Conservation (phyloP, 2,329 filamentous ascomycete species). For the Fusarium sp. region DNA sequence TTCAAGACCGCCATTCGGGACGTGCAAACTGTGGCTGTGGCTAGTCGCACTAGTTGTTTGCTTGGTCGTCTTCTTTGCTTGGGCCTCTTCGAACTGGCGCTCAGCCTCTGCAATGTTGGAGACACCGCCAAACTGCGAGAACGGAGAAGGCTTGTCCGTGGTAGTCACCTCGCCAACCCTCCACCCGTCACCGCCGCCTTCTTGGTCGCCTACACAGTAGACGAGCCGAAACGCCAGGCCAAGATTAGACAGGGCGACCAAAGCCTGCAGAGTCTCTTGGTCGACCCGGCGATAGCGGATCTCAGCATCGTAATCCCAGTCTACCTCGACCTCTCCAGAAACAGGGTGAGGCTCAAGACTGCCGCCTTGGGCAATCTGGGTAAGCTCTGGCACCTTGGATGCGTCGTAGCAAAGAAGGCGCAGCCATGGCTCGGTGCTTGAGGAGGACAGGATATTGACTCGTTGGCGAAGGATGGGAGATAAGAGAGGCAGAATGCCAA, state of each 20-base stretch:
- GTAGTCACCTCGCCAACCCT: constrained; percentile 76
- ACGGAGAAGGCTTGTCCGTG: constrained; percentile 68
- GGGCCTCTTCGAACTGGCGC: constrained; percentile 58
- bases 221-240: constrained; percentile 74
- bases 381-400: constrained; percentile 66
- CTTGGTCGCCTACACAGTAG: constrained; percentile 75
- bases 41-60: constrained; percentile 28
- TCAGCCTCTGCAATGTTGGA: constrained; percentile 71
- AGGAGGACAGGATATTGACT: constrained; percentile 72
- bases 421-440: constrained; percentile 76
- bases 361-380: constrained; percentile 71
- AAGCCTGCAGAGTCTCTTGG: constrained; percentile 78
- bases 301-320: constrained; percentile 73
- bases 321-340: constrained; percentile 82
- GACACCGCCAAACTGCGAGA: constrained; percentile 63
- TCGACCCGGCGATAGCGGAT: constrained; percentile 77
- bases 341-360: constrained; percentile 83
- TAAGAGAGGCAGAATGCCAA: constrained; percentile 68
- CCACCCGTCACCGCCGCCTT: constrained; percentile 74
- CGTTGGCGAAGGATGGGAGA: constrained; percentile 75
- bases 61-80: constrained; percentile 38
- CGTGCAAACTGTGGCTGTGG: constrained; percentile 26
- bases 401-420: constrained; percentile 77
- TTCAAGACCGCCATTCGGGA: constrained; percentile 27
- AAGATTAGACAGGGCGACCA: constrained; percentile 71